phyloP scores from a whole-genome alignment of 208 protist genomes.

The Crithidia thermophila region DNA sequence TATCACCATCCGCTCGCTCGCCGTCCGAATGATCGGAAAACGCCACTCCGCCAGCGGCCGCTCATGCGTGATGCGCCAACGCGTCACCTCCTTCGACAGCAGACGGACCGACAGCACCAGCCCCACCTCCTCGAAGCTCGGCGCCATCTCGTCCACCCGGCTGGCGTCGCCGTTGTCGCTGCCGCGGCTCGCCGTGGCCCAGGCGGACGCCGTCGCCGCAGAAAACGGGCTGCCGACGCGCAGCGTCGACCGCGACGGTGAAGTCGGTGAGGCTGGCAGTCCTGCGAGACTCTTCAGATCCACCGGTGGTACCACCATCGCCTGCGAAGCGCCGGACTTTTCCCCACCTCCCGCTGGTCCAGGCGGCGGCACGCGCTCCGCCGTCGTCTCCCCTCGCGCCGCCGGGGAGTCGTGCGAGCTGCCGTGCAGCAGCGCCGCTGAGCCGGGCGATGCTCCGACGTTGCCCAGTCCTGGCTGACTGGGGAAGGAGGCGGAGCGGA shows the following conservation, averaged over 20 bases:
- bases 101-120: slow-evolving; percentile 41
- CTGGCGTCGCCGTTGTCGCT: neutral
- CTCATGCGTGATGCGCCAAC: slow-evolving; percentile 36
- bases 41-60: slow-evolving; percentile 41
- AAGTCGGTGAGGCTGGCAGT: slow-evolving; percentile 11
- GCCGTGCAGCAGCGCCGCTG: neutral
- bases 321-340: neutral
- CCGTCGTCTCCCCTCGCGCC: neutral
- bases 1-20: slow-evolving; percentile 33
- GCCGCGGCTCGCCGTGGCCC: too few species aligned
- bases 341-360: neutral
- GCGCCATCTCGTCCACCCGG: neutral
- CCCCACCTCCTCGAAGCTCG: slow-evolving; percentile 37
- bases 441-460: slow-evolving; percentile 1
- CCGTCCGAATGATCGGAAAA: slow-evolving; percentile 40
- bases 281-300: neutral
- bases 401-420: neutral
- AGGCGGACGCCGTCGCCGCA: slow-evolving; percentile 3
- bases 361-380: neutral
- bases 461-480: neutral
- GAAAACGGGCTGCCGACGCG: slow-evolving; percentile 23
- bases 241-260: slow-evolving; percentile 8
- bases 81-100: slow-evolving; percentile 19
- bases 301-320: neutral
- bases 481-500: slow-evolving; percentile 8